Base-by-base conservation (phyloP, 2,329 filamentous ascomycete genomes). In the Trichoderma sp. region DNA sequence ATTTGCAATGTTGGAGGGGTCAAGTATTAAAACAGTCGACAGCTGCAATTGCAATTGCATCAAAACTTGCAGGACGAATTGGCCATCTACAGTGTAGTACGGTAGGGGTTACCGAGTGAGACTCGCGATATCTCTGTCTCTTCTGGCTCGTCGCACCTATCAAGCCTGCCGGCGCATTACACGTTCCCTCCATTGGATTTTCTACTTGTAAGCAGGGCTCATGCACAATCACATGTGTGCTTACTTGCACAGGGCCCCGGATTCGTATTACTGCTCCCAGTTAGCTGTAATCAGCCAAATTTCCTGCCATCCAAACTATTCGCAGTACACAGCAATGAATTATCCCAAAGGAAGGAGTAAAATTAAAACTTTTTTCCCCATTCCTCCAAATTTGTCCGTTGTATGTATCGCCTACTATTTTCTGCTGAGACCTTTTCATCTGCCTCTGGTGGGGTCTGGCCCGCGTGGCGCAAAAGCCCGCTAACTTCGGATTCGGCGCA, bases 401-500 rank as follows among this genome's bases (percentile, higher is more conserved):
- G 38, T 18, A 18, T 18, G 16, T 18, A 41, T 41, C 3, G 16
- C 38, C 38, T 41, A 41, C 18, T 45, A 16, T 50, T 50, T 53
- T 21, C 9, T 53, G 45, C 45, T 53, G 45, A 53, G 45, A 53
- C 45, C 41, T 53, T 53, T 53, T 53, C 62, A 64, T 64, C 31
- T 64, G 9, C n/a, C 29, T 71, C 38, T n/a, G 6, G 50, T 56
- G 71, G 60, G 41, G 29, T 24, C 71, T 65, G 29, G 71, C 60
- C 71, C 71, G 60, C 63, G 71, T 73, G 71, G 71, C 71, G 71
- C 35, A 27, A 41, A 27, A 38, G 24, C 21, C 59, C 71, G 60
- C 71, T 63, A 33, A n/a, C 38, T 60, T 65, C 27, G 41, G 16
- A 35, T 73, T 65, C 56, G 60, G 29, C 45, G 27, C 65, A 14